Evolutionary conservation across 2,329 filamentous ascomycete species (phyloP), one percentile per base, ranked within the genome.

Genomic region (Phialophora expanda): DNA sequence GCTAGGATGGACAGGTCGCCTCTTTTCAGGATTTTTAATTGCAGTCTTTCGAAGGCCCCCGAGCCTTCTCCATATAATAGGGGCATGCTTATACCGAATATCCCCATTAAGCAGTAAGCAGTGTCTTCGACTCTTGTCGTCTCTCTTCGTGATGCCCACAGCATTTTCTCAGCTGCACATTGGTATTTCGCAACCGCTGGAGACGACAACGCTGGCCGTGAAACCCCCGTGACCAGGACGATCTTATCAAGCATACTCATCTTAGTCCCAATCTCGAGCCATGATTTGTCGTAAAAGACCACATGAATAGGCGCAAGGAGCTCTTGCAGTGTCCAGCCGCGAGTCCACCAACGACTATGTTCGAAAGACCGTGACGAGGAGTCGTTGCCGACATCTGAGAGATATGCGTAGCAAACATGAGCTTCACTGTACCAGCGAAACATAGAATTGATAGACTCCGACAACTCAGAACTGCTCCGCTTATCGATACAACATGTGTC

Each of bases 41-140:
- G 67, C 14, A 71, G 60, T 28, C 70, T 59, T 9, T 59, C 22
- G 44, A 72, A 73, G n/a, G 71, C 71, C 55, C 66, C 62, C 5
- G 64, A 61, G 12, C 73, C 72, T 53, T 76, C 74, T 9, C 81
- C 81, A 57, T 83, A 83, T 0, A 82, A 56, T 4, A 82, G 68
- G 0, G 80, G 76, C 76, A 83, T 81, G 38, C 78, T 75, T n/a
- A 83, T 74, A 0, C 73, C 73, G 28, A 83, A 83, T 0, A 83
- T 74, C 0, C 81, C 81, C 2, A 83, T 62, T 0, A 83, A 70
- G 12, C 75, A 81, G 46, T 83, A 83, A 0, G 79, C 79, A 12
- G 74, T 73, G 44, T 83, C 82, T 53, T 83, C 81, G 0, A 56
- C 4, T 4, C 75, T 62, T 0, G 72, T 75, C 0, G 80, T 81